Percentiles rank a stretch among this genome's conserved stretches.
Conservation (phyloP, 1,284 basidiomycete genomes). For the Mycena citricolor region DNA sequence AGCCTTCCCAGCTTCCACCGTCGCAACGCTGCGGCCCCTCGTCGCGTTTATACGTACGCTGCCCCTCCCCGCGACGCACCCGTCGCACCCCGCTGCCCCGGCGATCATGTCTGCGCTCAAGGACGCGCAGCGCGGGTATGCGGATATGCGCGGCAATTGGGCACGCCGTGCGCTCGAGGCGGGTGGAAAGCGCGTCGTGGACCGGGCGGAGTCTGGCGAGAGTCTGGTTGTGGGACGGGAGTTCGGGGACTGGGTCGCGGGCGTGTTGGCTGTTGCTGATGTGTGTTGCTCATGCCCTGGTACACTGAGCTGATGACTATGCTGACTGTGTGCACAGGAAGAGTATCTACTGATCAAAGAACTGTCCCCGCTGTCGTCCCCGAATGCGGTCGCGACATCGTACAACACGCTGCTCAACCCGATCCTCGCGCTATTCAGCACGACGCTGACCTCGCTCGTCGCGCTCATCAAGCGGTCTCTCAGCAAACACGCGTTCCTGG, state of each 20-base stretch:
- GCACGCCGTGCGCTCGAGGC: conserved; percentile 67
- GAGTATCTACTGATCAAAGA: conserved; percentile 64
- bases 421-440: conserved; percentile 59
- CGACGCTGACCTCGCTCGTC: conserved; percentile 60
- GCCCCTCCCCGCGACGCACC: conserved; percentile 73
- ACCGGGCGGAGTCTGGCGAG: conserved; percentile 64
- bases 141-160: conserved; percentile 81
- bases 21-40: conserved; percentile 58
- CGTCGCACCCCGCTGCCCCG: conserved; percentile 70
- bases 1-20: conserved; percentile 54
- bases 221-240: conserved; percentile 63
- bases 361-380: conserved; percentile 56
- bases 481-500: conserved; percentile 83
- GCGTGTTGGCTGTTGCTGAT: conserved; percentile 61
- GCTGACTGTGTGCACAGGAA: conserved; percentile 44
- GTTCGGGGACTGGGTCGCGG: conserved; percentile 65
- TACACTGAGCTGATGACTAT: conserved; percentile 2
- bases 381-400: conserved; percentile 49
- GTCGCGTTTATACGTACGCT: conserved; percentile 68
- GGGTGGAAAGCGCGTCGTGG: conserved; percentile 64
- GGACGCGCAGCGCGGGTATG: conserved; percentile 78
- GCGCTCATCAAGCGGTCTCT: conserved; percentile 76
- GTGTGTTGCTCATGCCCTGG: conserved; percentile 35
- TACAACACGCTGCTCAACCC: conserved; percentile 63
- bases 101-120: conserved; percentile 62